A percentile compares a stretch with the other conserved stretches of the same genome.
phyloP scores from a whole-genome alignment of 371 early-diverging fungal species.

The Encephalitozoon hellem region DNA sequence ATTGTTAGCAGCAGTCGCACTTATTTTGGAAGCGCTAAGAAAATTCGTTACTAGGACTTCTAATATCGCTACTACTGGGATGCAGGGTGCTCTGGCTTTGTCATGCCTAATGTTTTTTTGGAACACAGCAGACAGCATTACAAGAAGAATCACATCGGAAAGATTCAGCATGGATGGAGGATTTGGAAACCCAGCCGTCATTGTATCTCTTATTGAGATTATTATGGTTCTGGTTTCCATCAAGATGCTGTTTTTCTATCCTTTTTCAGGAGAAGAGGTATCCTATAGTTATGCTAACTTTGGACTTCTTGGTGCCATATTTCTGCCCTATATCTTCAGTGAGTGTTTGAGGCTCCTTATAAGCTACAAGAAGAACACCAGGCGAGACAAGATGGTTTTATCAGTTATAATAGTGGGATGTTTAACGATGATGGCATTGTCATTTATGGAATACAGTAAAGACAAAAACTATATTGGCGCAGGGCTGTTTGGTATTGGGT shows the following conservation, averaged over 20 bases:
- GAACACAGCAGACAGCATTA: background rate
- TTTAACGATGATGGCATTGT: background rate
- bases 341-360: background rate
- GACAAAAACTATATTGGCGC: background rate
- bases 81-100: background rate
- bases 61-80: background rate
- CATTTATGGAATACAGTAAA: background rate
- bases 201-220: background rate
- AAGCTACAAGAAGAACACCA: background rate
- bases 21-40: too few species aligned
- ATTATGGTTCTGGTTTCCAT: background rate
- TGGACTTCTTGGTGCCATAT: background rate
- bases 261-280: too few species aligned
- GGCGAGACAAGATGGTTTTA: background rate
- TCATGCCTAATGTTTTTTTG: background rate
- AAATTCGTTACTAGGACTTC: too few species aligned
- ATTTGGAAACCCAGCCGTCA: background rate
- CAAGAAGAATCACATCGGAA: background rate
- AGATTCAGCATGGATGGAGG: background rate
- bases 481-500: background rate
- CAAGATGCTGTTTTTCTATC: background rate
- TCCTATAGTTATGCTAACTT: too few species aligned
- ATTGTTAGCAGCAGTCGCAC: too few species aligned
- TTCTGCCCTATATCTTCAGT: background rate
- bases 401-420: background rate